Evolutionary conservation across 2,329 filamentous ascomycete species (phyloP).

Genomic region (Botrytis elliptica): DNA sequence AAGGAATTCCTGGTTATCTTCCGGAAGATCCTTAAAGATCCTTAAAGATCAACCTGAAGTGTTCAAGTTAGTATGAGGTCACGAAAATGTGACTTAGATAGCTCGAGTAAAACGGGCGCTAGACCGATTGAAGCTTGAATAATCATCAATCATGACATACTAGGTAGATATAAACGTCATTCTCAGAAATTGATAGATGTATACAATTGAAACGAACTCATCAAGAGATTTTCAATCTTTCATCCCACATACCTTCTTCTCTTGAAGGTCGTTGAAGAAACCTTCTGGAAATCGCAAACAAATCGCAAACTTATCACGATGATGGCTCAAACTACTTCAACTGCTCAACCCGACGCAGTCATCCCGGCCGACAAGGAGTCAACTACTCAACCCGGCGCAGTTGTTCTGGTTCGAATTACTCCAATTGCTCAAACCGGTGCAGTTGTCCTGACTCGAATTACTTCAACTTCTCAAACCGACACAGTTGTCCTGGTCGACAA

Average conservation of each 20-base stretch:
- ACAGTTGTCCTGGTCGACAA: neutral
- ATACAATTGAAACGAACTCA: neutral
- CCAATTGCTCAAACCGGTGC: too few species aligned
- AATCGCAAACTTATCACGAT: neutral
- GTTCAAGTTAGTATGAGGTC: neutral
- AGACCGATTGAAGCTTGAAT: neutral
- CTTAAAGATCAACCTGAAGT: neutral
- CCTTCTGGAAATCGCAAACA: neutral
- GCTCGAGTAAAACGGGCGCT: neutral
- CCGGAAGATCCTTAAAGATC: neutral
- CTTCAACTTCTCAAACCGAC: too few species aligned
- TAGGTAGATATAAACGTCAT: neutral
- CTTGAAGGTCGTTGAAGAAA: neutral
- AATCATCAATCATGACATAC: neutral
- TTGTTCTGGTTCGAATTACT: neutral
- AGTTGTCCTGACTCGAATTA: too few species aligned
- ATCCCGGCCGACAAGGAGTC: neutral
- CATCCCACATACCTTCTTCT: too few species aligned
- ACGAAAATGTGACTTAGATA: neutral
- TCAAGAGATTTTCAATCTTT: neutral
- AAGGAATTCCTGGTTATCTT: neutral
- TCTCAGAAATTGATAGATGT: neutral
- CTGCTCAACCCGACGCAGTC: neutral
- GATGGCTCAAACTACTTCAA: neutral
- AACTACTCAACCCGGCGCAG: neutral